Percentiles rank a stretch among this genome's conserved stretches.
These are phyloP conservation scores for Cordyceps tenuipes DNA, from an alignment of 2,329 filamentous ascomycete genomes.

Conservation along the genomic window DNA sequence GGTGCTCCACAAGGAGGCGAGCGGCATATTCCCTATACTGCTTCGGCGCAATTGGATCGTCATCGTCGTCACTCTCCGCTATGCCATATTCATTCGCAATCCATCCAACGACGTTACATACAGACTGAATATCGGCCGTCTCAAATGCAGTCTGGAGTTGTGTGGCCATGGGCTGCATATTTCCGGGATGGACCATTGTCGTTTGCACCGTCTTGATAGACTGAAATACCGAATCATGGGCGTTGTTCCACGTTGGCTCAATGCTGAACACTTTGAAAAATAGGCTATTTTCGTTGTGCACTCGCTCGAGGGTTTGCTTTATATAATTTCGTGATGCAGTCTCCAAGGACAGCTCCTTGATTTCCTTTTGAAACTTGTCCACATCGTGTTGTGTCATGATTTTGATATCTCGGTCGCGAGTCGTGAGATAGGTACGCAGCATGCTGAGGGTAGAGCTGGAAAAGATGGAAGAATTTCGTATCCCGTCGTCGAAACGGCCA, in stretches of 20 bases:
- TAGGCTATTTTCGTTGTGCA: conserved; percentile 45
- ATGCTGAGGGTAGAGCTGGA: conserved; percentile 46
- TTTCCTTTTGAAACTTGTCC: conserved; percentile 45
- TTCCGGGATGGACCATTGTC: conserved; percentile 44
- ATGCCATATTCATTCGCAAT: conserved; percentile 50
- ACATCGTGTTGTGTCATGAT: conserved; percentile 45
- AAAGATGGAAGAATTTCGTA: conserved; percentile 43
- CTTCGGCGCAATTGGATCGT: conserved; percentile 43
- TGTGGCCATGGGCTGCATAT: conserved; percentile 43
- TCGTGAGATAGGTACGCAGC: conserved; percentile 44
- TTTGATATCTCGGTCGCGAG: conserved; percentile 45
- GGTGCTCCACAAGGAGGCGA: conserved; percentile 45
- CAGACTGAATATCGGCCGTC: conserved; percentile 36
- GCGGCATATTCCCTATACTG: conserved; percentile 50
- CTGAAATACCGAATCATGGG: conserved; percentile 42
- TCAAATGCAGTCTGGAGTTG: conserved; percentile 42
- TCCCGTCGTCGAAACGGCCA: conserved; percentile 35
- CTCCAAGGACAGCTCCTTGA: conserved; percentile 40
- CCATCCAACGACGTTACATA: conserved; percentile 50
- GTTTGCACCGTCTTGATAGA: conserved; percentile 42
- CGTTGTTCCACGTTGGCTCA: conserved; percentile 43
- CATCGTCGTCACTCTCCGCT: conserved; percentile 45
- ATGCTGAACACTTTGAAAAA: conserved; percentile 49
- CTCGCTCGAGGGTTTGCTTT: conserved; percentile 52
- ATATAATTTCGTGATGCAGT: conserved; percentile 49